phyloP scores from a whole-genome alignment of 1,284 basidiomycete species.

The Malassezia vespertilionis region DNA sequence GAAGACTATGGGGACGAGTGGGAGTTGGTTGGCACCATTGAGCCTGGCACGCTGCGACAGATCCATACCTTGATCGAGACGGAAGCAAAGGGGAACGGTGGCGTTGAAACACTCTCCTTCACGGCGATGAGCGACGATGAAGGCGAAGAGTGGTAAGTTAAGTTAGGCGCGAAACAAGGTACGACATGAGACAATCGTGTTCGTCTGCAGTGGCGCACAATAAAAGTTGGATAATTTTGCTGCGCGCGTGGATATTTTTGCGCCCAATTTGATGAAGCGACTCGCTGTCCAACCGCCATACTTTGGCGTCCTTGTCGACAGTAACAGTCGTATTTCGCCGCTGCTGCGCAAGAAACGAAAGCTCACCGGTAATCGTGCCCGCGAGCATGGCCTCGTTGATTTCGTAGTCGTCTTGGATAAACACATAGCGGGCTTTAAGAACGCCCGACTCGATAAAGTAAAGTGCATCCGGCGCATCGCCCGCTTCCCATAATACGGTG shows the following conservation, averaged over 20 bases:
- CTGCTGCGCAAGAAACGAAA: slow-evolving; percentile 32
- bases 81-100: slow-evolving; percentile 68
- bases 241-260: slow-evolving; percentile 19
- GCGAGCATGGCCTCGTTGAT: slow-evolving; percentile 46
- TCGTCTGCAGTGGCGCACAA: slow-evolving; percentile 40
- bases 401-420: slow-evolving; percentile 41
- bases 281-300: slow-evolving; percentile 33
- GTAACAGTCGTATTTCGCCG: slow-evolving; percentile 36
- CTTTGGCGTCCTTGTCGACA: slow-evolving; percentile 34
- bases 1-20: slow-evolving; percentile 70
- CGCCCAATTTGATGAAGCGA: slow-evolving; percentile 20
- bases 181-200: slow-evolving; percentile 41
- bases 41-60: slow-evolving; percentile 77
- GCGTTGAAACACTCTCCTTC: slow-evolving; percentile 51
- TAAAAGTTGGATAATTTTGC: slow-evolving; percentile 29
- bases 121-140: slow-evolving; percentile 34
- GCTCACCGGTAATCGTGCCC: slow-evolving; percentile 44
- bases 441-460: slow-evolving; percentile 45
- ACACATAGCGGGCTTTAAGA: slow-evolving; percentile 42
- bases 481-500: slow-evolving; percentile 61
- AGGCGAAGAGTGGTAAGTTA: slow-evolving; percentile 22
- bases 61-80: slow-evolving; percentile 81
- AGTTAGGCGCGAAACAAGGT: slow-evolving; percentile 39
- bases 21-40: slow-evolving; percentile 78
- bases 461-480: slow-evolving; percentile 59